phyloP scores from a whole-genome alignment of 2,329 filamentous ascomycete genomes.

The Pseudonectria buxi region DNA sequence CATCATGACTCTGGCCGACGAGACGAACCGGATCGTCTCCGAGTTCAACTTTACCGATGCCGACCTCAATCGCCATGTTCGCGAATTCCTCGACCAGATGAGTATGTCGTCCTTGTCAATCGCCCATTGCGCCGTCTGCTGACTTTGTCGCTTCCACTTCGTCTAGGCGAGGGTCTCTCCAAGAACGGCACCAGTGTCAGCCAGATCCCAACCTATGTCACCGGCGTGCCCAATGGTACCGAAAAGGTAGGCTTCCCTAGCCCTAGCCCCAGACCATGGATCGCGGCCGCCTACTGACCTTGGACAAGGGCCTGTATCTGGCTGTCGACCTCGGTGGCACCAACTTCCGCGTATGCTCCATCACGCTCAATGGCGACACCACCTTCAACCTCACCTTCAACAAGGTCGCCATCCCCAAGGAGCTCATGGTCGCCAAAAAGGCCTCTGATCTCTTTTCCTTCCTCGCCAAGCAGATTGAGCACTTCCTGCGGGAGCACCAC shows the following conservation, averaged over 20 bases:
- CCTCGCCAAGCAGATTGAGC: constrained; percentile 84
- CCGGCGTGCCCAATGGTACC: constrained; percentile 89
- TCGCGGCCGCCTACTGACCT: constrained; percentile 6
- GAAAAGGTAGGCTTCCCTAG: constrained; percentile 64
- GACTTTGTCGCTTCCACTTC: constrained; percentile 9
- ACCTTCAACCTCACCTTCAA: constrained; percentile 90
- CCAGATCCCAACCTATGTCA: constrained; percentile 97
- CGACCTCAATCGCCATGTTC: constrained; percentile 71
- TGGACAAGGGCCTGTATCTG: constrained; percentile 77
- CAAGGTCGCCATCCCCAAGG: constrained; percentile 83
- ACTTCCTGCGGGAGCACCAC: constrained; percentile 82
- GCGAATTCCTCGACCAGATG: constrained; percentile 84
- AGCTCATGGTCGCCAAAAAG: constrained; percentile 84
- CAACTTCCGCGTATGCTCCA: constrained; percentile 96
- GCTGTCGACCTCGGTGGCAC: constrained; percentile 97
- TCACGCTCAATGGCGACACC: constrained; percentile 86
- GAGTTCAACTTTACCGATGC: constrained; percentile 80
- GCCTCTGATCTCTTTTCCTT: constrained; percentile 86
- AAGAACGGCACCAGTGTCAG: constrained; percentile 75
- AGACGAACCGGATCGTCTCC: constrained; percentile 72
- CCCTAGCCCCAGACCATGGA: neutral
- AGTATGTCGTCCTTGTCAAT: constrained; percentile 35
- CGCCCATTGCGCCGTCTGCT: neutral
- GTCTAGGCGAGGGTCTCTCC: constrained; percentile 68
- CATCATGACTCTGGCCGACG: constrained; percentile 56